Evolutionary conservation across 2,329 filamentous ascomycete genomes (phyloP), one percentile per base, ranked within the genome.

Genomic region (Aureobasidium subglaciale): DNA sequence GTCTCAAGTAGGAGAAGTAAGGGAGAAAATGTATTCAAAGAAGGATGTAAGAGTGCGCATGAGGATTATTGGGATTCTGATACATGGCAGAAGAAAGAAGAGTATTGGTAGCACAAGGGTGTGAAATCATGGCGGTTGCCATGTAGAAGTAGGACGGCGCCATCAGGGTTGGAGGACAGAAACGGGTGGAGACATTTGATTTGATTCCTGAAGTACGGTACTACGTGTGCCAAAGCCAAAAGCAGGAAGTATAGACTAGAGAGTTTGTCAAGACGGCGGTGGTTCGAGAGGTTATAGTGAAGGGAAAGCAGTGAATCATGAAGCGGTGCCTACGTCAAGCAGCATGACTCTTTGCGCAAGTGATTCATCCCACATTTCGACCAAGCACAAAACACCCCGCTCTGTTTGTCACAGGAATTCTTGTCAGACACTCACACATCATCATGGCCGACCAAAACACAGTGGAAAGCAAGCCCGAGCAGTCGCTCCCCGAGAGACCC

Each of bases 401-500:
- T 34, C 38, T 54, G 37, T 18, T 27, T 25, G 37, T 43, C 38
- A 22, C 29, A 29, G 18, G 35, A 24, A 42, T 16, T 22, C 18
- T 30, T 32, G 24, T 29, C 34, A 37, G 16, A 27, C 18, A 42
- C 22, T 43, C 3, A 54, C 35, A 53, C 29, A 54, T 18, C 50
- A 42, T 27, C 50, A 64, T 64, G 63, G 62, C 63, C 29, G 63
- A 64, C 48, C 35, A 60, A 52, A 56, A 58, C 52, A 40, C 48
- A 34, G 54, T 60, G 30, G 57, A 62, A 15, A 40, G 29, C 41
- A 46, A 56, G 38, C 54, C 56, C 32, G 59, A 53, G 20, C 54
- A 60, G 46, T 56, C 56, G 27, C 55, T 68, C 2, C 63, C 65
- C 20, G 65, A 67, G 58, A 62, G 65, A 46, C 65, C 64, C 24